Evolutionary conservation across 139 green algal genomes (phyloP).

Genomic region (Auxenochlorella pyrenoidosa): DNA sequence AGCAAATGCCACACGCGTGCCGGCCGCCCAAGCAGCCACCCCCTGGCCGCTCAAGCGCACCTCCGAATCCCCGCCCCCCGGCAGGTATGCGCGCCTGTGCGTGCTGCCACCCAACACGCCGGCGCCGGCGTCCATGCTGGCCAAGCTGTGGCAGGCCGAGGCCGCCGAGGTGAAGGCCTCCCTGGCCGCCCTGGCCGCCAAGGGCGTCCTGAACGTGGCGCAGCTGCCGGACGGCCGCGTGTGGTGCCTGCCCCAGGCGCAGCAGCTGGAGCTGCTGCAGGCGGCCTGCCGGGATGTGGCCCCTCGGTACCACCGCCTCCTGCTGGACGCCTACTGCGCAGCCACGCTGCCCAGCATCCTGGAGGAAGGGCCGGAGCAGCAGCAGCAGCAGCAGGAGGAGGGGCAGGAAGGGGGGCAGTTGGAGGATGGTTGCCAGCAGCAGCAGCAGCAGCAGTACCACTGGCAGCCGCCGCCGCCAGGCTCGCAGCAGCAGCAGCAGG

Average conservation of each 20-base stretch:
- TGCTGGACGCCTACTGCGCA: conserved; percentile 38
- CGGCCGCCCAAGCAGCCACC: too few species aligned
- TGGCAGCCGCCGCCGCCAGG: background rate
- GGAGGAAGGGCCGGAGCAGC: background rate
- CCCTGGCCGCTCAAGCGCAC: too few species aligned
- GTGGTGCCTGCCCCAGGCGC: conserved; percentile 57
- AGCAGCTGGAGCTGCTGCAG: conserved; percentile 48
- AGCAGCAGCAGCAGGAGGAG: background rate
- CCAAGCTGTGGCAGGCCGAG: conserved; percentile 64
- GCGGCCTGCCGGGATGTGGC: conserved; percentile 46
- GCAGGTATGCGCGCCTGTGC: conserved; percentile 30
- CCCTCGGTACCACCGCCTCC: conserved; percentile 33
- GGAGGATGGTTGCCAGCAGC: background rate
- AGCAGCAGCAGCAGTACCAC: background rate
- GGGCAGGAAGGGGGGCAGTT: background rate
- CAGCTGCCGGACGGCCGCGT: conserved; percentile 47
- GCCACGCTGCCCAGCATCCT: background rate
- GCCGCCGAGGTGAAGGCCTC: conserved; percentile 30
- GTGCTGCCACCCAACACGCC: conserved; percentile 70
- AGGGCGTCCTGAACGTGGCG: conserved; percentile 52
- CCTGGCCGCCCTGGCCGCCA: conserved; percentile 33
- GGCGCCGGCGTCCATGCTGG: conserved; percentile 63
- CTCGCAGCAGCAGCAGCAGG: background rate
- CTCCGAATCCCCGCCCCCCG: background rate
- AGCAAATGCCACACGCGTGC: too few species aligned